Percentiles rank a stretch among this genome's conserved stretches.
Evolutionary conservation across 768 basidiomycete genomes (phyloP).

Genomic region (Ramaria rubella): DNA sequence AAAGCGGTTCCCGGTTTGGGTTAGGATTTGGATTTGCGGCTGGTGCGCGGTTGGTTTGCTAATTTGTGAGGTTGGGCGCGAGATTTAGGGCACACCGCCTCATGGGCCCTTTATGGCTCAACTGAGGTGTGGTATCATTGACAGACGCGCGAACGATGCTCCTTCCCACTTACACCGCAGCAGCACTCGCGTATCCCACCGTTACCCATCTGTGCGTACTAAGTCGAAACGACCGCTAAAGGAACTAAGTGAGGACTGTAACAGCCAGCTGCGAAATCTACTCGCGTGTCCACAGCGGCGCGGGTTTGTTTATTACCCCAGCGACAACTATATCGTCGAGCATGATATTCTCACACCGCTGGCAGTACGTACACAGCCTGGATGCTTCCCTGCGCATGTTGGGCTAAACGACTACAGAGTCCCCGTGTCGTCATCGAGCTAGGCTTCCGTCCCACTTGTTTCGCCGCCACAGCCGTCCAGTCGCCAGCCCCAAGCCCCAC

Average conservation of each 20-base stretch:
- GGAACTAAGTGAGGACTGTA: not conserved
- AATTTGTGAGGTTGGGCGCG: too few species aligned
- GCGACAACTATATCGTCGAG: slow-evolving; percentile 47
- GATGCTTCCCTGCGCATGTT: too few species aligned
- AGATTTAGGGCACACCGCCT: too few species aligned
- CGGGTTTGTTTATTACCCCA: slow-evolving; percentile 60
- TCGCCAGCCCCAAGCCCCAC: slow-evolving; percentile 39
- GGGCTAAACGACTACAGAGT: too few species aligned
- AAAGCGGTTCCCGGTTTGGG: not conserved
- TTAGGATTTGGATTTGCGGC: too few species aligned
- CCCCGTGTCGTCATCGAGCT: slow-evolving; percentile 47
- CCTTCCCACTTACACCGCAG: slow-evolving; percentile 1
- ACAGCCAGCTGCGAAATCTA: slow-evolving; percentile 72
- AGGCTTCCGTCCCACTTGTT: slow-evolving; percentile 55
- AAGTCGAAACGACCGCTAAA: not conserved
- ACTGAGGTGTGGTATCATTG: too few species aligned
- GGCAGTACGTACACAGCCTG: slow-evolving; percentile 31
- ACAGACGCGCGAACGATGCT: not conserved
- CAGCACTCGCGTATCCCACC: not conserved
- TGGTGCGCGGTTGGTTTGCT: too few species aligned
- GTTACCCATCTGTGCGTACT: not conserved
- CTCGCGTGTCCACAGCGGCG: slow-evolving; percentile 63
- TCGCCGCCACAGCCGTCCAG: slow-evolving; percentile 40
- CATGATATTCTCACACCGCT: slow-evolving; percentile 44
- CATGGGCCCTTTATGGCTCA: too few species aligned